phyloP scores from a whole-genome alignment of 2,329 filamentous ascomycete genomes.

The Diatrype stigma region DNA sequence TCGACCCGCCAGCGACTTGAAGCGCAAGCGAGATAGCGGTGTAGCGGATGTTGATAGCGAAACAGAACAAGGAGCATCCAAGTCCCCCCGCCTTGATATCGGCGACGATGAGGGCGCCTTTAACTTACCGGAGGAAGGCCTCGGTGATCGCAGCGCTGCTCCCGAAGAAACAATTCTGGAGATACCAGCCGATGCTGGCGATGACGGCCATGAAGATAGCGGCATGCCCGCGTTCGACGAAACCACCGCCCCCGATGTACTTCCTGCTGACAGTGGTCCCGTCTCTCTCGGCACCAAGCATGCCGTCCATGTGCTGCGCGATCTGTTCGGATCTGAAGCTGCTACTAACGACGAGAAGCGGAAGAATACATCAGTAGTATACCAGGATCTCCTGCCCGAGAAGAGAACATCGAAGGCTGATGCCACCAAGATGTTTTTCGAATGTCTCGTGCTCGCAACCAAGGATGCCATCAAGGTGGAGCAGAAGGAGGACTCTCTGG shows the following conservation, averaged over 20 bases:
- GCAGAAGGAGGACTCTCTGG: constrained; percentile 68
- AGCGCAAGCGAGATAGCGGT: constrained; percentile 89
- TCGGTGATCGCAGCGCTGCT: constrained; percentile 50
- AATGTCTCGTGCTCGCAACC: constrained; percentile 89
- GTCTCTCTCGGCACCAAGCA: constrained; percentile 91
- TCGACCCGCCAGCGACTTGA: constrained; percentile 72
- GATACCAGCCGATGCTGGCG: constrained; percentile 54
- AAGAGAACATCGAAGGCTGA: constrained; percentile 76
- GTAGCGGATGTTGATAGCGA: constrained; percentile 74
- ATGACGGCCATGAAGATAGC: constrained; percentile 39
- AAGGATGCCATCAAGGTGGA: constrained; percentile 98
- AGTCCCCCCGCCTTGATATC: constrained; percentile 66
- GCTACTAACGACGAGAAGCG: constrained; percentile 67
- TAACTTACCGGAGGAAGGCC: constrained; percentile 43
- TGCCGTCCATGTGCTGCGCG: constrained; percentile 88
- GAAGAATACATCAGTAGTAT: constrained; percentile 72
- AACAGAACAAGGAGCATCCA: constrained; percentile 56
- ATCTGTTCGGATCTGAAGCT: constrained; percentile 74
- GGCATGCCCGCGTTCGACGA: constrained; percentile 68
- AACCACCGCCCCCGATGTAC: constrained; percentile 68
- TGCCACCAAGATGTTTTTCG: constrained; percentile 99
- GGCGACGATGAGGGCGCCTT: constrained; percentile 60
- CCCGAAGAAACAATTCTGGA: constrained; percentile 62
- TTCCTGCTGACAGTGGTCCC: constrained; percentile 78
- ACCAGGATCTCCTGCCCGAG: constrained; percentile 89